Base-by-base conservation (phyloP, 2,329 filamentous ascomycete genomes). In the Seiridium unicorne region DNA sequence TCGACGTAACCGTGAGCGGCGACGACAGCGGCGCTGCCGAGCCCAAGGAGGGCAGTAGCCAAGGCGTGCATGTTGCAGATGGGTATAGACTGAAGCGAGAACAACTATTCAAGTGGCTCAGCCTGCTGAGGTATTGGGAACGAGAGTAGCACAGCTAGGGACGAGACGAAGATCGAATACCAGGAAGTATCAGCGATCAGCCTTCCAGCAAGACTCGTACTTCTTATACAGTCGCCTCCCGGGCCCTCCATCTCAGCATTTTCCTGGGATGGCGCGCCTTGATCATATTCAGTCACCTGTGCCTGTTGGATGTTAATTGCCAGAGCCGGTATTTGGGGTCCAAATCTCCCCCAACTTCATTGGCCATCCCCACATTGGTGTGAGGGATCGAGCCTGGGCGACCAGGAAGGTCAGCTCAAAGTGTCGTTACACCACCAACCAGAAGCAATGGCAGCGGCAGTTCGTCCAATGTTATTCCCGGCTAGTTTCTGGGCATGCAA, bases 1-100 rank as follows among this genome's bases (percentile, higher is more conserved):
- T 77, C 74, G 56, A 84, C 76, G 61, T 79, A 79, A 42, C 82
- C 82, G 62, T 84, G 82, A 51, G 75, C 80, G 35, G 78, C 74
- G 56, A 77, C 79, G 59, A 77, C 66, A 42, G 55, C 55, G 10
- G 46, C 55, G 63, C 76, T 73, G 56, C 76, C 76, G 18, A 69
- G 60, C 56, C 69, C 65, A 60, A 72, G 58, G 57, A 74, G 26
- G 65, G 70, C 61, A 62, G 64, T 47, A 62, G 74, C n/a, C 42
- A 66, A 26, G 36, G 40, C 51, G 36, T 55, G 36, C 36, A 55
- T 55, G 0, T 26, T 42, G 35, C 26, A 44, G 18, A 9, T n/a
- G 8, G 38, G 11, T 32, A 8, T 32, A 2, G 35, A 55, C 4
- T 11, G 38, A 34, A 55, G n/a, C 38, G 26, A 13, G 35, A 9